Conservation (phyloP, 1,139 yeast genomes). For the Ogataea hybrid region DNA sequence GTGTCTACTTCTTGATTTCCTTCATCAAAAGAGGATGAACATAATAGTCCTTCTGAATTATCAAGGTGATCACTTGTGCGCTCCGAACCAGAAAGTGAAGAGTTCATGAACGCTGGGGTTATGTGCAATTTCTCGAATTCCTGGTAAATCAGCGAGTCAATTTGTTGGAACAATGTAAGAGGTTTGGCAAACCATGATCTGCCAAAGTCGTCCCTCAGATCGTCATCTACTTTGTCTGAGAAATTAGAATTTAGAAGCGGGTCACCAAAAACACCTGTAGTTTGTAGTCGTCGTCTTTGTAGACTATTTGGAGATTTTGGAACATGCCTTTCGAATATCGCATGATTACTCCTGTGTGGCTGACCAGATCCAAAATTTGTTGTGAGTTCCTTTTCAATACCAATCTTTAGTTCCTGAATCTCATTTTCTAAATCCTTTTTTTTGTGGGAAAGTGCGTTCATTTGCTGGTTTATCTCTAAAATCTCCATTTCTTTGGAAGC, state of each 20-base stretch:
- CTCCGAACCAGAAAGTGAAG: no score
- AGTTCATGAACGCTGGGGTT: neutral
- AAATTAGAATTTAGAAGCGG: no score
- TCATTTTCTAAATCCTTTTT: conserved; percentile 36
- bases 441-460: conserved; percentile 33
- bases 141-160: conserved; percentile 63
- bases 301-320: conserved; percentile 21
- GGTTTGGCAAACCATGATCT: conserved; percentile 53
- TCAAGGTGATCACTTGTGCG: neutral
- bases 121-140: conserved; percentile 57
- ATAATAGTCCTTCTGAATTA: neutral
- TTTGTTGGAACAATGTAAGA: conserved; percentile 59
- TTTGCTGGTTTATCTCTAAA: conserved; percentile 53
- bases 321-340: conserved; percentile 13
- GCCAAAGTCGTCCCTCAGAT: neutral
- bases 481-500: conserved; percentile 64
- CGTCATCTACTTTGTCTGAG: neutral
- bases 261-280: conserved; percentile 13
- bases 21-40: neutral
- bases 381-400: conserved; percentile 44
- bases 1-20: neutral
- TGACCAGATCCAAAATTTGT: conserved; percentile 31
- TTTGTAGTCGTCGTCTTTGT: conserved; percentile 14
- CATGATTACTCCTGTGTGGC: neutral
- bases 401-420: conserved; percentile 40